Base-by-base conservation (phyloP, 768 basidiomycete genomes). In the Omphalotus guepiniiformis region DNA sequence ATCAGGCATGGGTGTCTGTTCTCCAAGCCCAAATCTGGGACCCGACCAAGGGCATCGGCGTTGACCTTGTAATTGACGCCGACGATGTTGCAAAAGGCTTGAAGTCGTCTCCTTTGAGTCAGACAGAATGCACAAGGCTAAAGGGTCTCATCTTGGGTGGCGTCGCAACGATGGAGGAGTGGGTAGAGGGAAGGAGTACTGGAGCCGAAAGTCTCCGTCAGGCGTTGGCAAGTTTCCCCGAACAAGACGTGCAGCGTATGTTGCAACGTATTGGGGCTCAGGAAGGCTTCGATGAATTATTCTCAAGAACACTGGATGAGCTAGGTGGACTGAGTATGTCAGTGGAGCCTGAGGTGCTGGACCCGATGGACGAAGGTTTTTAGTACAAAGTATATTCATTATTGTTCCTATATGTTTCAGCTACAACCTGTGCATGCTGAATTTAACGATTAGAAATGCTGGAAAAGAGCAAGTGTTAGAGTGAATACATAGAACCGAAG, bases 101-200 rank as follows among this genome's bases (percentile, higher is more conserved):
- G 15, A 70, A 63, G 47, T 70, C 76, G 19, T 66, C 78, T 3
- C 75, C 77, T 2, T 61, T 80, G 38, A 86, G 69, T 48, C 82
- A 84, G 55, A 91, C 88, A 4, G 88, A 90, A 53, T 65, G 79
- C 26, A 82, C 84, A 11, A 71, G 88, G n/a, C 60, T 90, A 21
- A 68, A 77, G 32, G 88, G 87, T 54, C 56, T 90, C 39, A 68
- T 90, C 25, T 65, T 86, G 3, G 69, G 72, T 1, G 84, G 82
- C 0, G 73, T 78, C 22, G 73, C 76, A 9, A 68, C 61, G 7
- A 58, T 91, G 36, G 88, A 89, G 54, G 85, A 85, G 52, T 91
- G 87, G 87, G 51, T 88, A 35, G 57, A 56, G 23, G 57, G 62
- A 42, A 63, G 53, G 3, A 58, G 58, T 4, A 57, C 56, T 0